A percentile compares a stretch with the other conserved stretches of the same genome.
Evolutionary conservation across 805 yeast genomes (phyloP).

Genomic region (Candida incommunis): DNA sequence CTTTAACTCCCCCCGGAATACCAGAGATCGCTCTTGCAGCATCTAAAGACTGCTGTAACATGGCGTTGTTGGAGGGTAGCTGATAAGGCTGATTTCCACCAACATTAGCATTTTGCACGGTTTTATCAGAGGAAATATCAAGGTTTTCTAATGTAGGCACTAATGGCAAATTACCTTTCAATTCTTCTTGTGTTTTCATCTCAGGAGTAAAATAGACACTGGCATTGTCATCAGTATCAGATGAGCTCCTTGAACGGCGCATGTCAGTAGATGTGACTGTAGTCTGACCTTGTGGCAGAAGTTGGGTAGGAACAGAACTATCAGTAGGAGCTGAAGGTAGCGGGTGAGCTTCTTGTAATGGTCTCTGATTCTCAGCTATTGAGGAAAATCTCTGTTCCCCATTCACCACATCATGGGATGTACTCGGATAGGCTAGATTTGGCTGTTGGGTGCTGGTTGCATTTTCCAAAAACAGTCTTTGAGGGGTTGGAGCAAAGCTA

Average conservation of each 20-base stretch:
- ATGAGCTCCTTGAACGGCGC: background rate
- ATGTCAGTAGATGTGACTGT: background rate
- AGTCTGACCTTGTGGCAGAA: background rate
- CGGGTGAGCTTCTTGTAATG: background rate
- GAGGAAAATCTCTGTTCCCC: background rate
- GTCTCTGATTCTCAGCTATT: background rate
- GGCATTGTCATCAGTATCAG: constrained; percentile 6
- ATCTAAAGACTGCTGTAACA: too few relatives aligned
- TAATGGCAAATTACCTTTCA: background rate
- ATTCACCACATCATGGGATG: background rate
- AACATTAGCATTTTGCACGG: background rate
- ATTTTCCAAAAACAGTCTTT: background rate
- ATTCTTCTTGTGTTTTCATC: background rate
- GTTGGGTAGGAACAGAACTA: constrained; percentile 1
- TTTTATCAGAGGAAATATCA: background rate
- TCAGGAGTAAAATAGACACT: constrained; percentile 10
- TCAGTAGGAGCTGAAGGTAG: constrained; percentile 2
- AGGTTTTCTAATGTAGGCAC: background rate
- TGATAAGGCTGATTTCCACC: background rate
- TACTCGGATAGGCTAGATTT: background rate
- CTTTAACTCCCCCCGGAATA: too few relatives aligned
- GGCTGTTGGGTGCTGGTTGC: too few relatives aligned
- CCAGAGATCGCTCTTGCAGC: too few relatives aligned
- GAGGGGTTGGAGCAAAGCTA: background rate
- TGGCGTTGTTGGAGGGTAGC: too few relatives aligned